phyloP scores from a whole-genome alignment of 1,139 yeast species.

The Yamadazyma atlantica region DNA sequence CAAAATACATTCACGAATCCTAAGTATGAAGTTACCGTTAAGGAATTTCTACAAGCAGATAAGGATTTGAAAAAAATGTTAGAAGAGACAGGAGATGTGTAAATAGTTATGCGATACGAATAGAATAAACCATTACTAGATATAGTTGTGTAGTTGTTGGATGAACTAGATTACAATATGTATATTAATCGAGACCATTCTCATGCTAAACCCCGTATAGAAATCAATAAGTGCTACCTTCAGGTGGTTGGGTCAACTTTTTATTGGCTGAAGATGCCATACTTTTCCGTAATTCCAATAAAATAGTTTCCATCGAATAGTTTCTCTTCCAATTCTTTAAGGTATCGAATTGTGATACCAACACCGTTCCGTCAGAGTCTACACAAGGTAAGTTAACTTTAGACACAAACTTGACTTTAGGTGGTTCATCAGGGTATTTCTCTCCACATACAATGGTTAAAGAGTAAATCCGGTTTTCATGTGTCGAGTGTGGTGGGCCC shows the following conservation, averaged over 20 bases:
- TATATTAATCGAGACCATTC: slow-evolving; percentile 1
- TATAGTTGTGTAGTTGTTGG: too few species aligned
- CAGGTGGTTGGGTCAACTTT: slow-evolving; percentile 87
- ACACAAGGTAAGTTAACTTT: slow-evolving; percentile 92
- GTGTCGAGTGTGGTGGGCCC: slow-evolving; percentile 95
- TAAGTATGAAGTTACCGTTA: slow-evolving; percentile 27
- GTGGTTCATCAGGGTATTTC: slow-evolving; percentile 87
- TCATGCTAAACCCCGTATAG: background rate
- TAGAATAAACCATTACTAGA: too few species aligned
- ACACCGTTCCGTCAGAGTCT: slow-evolving; percentile 66
- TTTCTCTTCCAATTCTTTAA: slow-evolving; percentile 83
- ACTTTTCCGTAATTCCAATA: slow-evolving; percentile 77
- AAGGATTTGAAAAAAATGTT: slow-evolving; percentile 34
- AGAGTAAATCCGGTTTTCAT: slow-evolving; percentile 91
- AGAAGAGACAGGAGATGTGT: slow-evolving; percentile 20
- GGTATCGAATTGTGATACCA: slow-evolving; percentile 61
- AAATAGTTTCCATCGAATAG: slow-evolving; percentile 87
- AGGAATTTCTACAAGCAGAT: slow-evolving; percentile 40
- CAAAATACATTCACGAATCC: slow-evolving; percentile 23
- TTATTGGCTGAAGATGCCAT: slow-evolving; percentile 86
- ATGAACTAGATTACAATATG: background rate
- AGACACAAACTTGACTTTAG: slow-evolving; percentile 73
- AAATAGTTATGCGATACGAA: too few species aligned
- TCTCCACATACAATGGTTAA: slow-evolving; percentile 80
- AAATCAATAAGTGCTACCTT: slow-evolving; percentile 64